Evolutionary conservation across 2,329 filamentous ascomycete species (phyloP), one percentile per base, ranked within the genome.

Genomic region (Colletotrichum karsti): DNA sequence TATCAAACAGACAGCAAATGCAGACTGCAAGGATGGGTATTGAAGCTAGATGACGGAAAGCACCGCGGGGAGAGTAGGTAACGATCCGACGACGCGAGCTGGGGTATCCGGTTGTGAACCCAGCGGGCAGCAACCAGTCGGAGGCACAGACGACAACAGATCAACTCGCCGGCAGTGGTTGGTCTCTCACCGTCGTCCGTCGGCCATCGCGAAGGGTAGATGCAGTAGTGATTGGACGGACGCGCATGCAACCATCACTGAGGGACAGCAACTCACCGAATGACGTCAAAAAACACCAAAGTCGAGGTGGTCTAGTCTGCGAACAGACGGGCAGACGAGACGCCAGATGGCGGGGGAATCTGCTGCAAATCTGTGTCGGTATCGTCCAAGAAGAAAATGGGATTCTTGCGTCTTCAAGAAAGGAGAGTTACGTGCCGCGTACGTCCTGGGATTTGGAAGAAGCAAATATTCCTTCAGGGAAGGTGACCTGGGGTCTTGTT

Each of bases 271-370:
- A 59, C 65, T 59, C 39, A 68, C 65, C 61, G 54, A 59, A 68
- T 68, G 65, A 68, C 65, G 65, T 68, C 65, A 68, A 68, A 61
- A 57, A 33, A 33, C 28, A 54, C 20, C 46, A 44, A 63, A 56
- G 35, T 8, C 48, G 51, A 56, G 51, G 28, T n/a, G 28, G 51
- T 63, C 20, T 54, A 26, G 50, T 56, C 26, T 54, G 51, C 28
- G 28, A 63, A 20, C 20, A 26, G 58, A 54, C 24, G 30, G 37
- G 58, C 58, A 59, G 26, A 44, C 39, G 57, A 55, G 50, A 54
- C 28, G 33, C 30, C 18, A 51, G 50, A 42, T 48, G 33, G 58
- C 41, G 10, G 30, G 50, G 24, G 56, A n/a, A 35, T 24, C 30
- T 56, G 39, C 48, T 66, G 41, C 63, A 20, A 48, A 41, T 28